Evolutionary conservation across 1,284 basidiomycete genomes (phyloP).

Genomic region (Austroboletus novae-zelandiae): DNA sequence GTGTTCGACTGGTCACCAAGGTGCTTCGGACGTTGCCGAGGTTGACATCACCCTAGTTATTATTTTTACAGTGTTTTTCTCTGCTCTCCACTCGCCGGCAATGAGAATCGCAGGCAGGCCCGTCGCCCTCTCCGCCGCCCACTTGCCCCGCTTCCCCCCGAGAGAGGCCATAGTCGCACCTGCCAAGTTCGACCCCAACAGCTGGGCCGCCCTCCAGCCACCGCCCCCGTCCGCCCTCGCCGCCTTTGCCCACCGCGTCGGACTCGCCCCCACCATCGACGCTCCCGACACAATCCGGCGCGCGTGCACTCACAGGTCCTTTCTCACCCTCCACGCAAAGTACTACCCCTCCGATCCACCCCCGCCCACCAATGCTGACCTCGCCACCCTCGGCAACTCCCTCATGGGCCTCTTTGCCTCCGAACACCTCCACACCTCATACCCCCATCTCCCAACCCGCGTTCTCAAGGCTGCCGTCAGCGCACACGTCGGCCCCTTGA

Average conservation of each 20-base stretch:
- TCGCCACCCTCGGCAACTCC: constrained; percentile 83
- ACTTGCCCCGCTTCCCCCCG: constrained; percentile 61
- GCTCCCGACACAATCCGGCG: constrained; percentile 59
- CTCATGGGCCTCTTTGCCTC: constrained; percentile 89
- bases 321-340: constrained; percentile 52
- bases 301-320: constrained; percentile 82
- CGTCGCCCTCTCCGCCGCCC: constrained; percentile 53
- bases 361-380: constrained; percentile 73
- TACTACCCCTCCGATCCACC: constrained; percentile 51
- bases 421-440: constrained; percentile 81
- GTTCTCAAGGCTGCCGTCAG: constrained; percentile 90
- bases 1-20: not conserved
- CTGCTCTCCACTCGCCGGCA: constrained; percentile 10
- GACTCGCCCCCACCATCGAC: constrained; percentile 53
- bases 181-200: constrained; percentile 54
- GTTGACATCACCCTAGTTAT: not conserved
- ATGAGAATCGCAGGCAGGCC: constrained; percentile 54
- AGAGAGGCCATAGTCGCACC: constrained; percentile 47
- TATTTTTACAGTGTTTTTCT: not conserved
- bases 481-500: constrained; percentile 84
- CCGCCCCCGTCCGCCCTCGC: constrained; percentile 69
- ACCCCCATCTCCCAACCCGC: constrained; percentile 89
- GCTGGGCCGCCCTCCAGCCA: constrained; percentile 72
- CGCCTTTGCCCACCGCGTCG: constrained; percentile 74
- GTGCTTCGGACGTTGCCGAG: constrained; percentile 25